phyloP scores from a whole-genome alignment of 306 rosid species.

The Hippophae tibetana region DNA sequence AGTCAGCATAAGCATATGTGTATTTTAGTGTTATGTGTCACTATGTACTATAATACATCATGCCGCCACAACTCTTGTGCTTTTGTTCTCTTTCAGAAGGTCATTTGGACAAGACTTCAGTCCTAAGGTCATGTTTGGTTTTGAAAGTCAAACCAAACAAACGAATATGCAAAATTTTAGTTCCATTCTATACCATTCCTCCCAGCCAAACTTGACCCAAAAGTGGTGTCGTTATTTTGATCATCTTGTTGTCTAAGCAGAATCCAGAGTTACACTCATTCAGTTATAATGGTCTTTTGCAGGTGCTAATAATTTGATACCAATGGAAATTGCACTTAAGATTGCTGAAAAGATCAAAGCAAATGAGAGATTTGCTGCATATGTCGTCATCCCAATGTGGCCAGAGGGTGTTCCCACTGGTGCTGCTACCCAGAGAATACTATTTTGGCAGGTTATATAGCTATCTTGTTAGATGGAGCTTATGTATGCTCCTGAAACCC shows the following conservation, averaged over 20 bases:
- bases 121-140: too few species aligned
- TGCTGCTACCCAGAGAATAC: constrained; percentile 84
- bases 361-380: constrained; percentile 82
- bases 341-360: constrained; percentile 84
- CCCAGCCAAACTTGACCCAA: background rate
- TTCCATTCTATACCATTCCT: too few species aligned
- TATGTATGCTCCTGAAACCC: background rate
- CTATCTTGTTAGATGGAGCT: constrained; percentile 2
- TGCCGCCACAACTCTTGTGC: too few species aligned
- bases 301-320: constrained; percentile 98
- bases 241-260: constrained; percentile 1
- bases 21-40: too few species aligned
- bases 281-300: constrained; percentile 14
- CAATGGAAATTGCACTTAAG: constrained; percentile 94
- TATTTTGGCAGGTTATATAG: constrained; percentile 87
- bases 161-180: too few species aligned
- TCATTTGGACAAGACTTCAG: too few species aligned
- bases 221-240: constrained; percentile 4
- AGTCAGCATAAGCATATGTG: too few species aligned
- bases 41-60: too few species aligned
- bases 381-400: constrained; percentile 97
- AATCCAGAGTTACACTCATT: constrained; percentile 12
- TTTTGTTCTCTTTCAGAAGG: too few species aligned
- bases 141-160: too few species aligned
- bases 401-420: constrained; percentile 97